phyloP scores from a whole-genome alignment of 1,139 yeast species.

The Entelexis paramagnoliae region DNA sequence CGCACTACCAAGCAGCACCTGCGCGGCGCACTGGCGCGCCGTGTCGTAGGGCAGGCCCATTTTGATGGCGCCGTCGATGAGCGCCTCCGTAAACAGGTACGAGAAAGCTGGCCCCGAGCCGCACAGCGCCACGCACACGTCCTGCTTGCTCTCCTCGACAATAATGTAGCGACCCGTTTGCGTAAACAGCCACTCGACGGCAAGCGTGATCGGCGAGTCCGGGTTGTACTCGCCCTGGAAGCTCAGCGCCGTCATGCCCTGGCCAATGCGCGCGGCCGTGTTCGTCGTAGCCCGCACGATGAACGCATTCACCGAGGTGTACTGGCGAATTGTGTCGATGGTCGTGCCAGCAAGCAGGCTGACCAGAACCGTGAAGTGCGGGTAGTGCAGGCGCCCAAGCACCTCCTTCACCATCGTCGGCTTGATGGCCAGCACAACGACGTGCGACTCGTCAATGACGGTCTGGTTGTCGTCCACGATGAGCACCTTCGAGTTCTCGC shows the following conservation, averaged over 20 bases:
- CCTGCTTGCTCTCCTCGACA: conserved; percentile 70
- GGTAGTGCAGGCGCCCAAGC: conserved; percentile 29
- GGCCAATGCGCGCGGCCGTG: conserved; percentile 84
- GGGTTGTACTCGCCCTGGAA: conserved; percentile 44
- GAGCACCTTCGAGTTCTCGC: conserved; percentile 42
- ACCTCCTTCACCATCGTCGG: conserved; percentile 67
- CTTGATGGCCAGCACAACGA: conserved; percentile 74
- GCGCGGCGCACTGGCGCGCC: conserved; percentile 85
- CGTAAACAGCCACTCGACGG: conserved; percentile 56
- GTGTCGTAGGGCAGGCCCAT: conserved; percentile 87
- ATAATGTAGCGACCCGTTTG: conserved; percentile 43
- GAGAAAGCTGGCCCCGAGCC: conserved; percentile 98
- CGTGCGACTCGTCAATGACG: conserved; percentile 55
- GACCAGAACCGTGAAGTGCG: conserved; percentile 41
- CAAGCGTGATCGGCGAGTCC: conserved; percentile 39
- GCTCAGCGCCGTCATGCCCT: conserved; percentile 82
- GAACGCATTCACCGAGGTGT: conserved; percentile 37
- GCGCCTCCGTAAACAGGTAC: conserved; percentile 76
- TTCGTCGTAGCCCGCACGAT: conserved; percentile 96
- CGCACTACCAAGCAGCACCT: conserved; percentile 94
- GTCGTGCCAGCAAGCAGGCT: conserved; percentile 92
- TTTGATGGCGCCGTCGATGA: conserved; percentile 89
- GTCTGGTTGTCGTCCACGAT: conserved; percentile 45
- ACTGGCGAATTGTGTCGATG: conserved; percentile 50
- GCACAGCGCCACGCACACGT: conserved; percentile 87